Evolutionary conservation across 1,284 basidiomycete species (phyloP), one percentile per base, ranked within the genome.

Genomic region (Ceratobasidium theobromae): DNA sequence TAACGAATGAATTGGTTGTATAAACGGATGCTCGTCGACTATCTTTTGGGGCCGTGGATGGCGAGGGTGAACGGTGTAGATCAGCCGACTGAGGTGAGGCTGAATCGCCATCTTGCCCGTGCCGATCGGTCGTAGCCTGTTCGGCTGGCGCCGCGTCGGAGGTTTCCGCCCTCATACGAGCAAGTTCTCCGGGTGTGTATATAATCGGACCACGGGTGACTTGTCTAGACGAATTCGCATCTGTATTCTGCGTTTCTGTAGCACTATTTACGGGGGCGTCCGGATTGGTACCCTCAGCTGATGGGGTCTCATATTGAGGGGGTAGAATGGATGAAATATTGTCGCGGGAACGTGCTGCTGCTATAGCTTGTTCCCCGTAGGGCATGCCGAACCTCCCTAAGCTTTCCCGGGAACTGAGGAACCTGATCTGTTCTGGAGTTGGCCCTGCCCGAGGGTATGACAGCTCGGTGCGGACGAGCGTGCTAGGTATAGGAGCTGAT

Each of bases 341-440:
- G 23, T 62, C 57, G 32, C 57, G 45, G 27, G 57, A 62, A 32
- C 75, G 48, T 25, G 80, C 76, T 66, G 73, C 81, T 43, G 78
- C 80, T 21, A 80, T 74, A 9, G 81, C 82, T 64, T 79, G 81
- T 1, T 75, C 69, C 0, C 83, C 83, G 49, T 82, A 84, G 35
- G 82, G 82, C 64, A 81, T 72, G 6, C 82, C 81, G 68, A 84
- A 84, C 58, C 74, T 75, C 51, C 77, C 79, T 55, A 83, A 73
- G 16, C 76, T 76, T 67, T 82, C 80, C 14, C 80, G 73, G 18
- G 79, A 80, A 46, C 79, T 77, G 65, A 84, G 78, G 65, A 84
- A 74, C 69, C 78, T 78, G 66, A 84, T 73, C 71, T 84, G 82
- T 62, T 84, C 82, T 0, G 82, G 76, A 16, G 82, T 84, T 45